These are phyloP conservation scores for Colletotrichum trifolii DNA, from an alignment of 2,329 filamentous ascomycete species.

Conservation along the genomic window DNA sequence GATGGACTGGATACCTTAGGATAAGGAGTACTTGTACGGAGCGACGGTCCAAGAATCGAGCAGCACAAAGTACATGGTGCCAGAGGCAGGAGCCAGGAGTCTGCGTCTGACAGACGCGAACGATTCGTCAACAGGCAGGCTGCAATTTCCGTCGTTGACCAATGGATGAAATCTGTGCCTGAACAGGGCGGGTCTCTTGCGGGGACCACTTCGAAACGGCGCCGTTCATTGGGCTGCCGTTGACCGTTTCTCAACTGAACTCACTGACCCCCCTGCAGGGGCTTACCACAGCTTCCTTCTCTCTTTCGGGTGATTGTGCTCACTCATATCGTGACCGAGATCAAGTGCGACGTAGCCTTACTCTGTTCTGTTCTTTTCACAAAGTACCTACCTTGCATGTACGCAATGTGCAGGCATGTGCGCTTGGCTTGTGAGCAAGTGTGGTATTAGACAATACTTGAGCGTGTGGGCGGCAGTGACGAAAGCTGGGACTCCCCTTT, in stretches of 20 bases:
- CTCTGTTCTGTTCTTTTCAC: no score
- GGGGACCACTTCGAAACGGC: constrained; percentile 24
- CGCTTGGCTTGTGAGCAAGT: constrained; percentile 19
- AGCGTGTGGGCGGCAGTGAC: constrained; percentile 1
- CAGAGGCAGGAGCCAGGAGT: no score
- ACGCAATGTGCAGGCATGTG: no score
- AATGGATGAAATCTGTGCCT: constrained; percentile 9
- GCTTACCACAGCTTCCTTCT: neutral
- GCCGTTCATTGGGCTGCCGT: constrained; percentile 29
- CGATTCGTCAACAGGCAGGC: constrained; percentile 34
- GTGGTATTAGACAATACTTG: constrained; percentile 5
- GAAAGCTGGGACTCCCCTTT: constrained; percentile 28
- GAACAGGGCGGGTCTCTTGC: neutral
- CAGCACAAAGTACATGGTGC: no score
- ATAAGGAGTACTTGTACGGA: neutral
- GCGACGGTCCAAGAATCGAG: constrained; percentile 32
- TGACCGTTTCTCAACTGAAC: constrained; percentile 34
- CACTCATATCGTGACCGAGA: no score
- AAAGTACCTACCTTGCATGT: no score
- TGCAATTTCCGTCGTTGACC: constrained; percentile 35
- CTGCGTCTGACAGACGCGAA: constrained; percentile 29
- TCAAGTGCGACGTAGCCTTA: no score
- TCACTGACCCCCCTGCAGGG: constrained; percentile 30
- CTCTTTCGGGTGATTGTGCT: no score
- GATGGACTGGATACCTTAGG: neutral